These are phyloP conservation scores for Chenopodium quinoa DNA, from an alignment of 148 eudicot genomes.

Conservation along the genomic window DNA sequence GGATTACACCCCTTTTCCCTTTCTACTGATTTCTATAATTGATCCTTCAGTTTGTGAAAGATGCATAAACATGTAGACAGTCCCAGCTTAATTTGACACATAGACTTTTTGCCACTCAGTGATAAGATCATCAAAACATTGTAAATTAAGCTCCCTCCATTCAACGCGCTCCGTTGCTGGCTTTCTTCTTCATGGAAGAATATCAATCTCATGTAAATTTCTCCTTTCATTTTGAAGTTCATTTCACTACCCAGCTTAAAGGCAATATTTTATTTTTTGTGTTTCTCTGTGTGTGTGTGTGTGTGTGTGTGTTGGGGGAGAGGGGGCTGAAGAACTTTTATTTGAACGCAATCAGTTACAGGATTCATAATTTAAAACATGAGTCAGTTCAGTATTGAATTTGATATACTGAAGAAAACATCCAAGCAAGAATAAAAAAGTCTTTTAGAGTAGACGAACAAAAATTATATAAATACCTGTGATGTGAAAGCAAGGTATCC, in stretches of 20 bases:
- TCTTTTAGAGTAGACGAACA: not conserved
- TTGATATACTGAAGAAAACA: not conserved
- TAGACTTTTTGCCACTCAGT: not conserved
- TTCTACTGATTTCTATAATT: not conserved
- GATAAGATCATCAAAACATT: not conserved
- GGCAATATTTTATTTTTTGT: not conserved
- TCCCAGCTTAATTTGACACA: not conserved
- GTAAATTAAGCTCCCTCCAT: not conserved
- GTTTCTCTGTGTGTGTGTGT: too few species aligned
- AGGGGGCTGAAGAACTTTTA: too few species aligned
- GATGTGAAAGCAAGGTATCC: constrained; percentile 86
- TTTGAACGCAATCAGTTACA: not conserved
- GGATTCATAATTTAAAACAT: not conserved
- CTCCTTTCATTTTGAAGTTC: not conserved
- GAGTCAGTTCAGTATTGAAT: constrained; percentile 4
- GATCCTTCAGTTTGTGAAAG: not conserved
- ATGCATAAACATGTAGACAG: not conserved
- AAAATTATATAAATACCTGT: constrained; percentile 45
- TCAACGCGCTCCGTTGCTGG: not conserved
- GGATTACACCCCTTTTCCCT: not conserved
- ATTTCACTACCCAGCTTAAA: not conserved
- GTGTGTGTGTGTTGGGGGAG: not conserved
- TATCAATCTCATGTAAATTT: too few species aligned
- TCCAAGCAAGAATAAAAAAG: not conserved
- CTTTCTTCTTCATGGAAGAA: not conserved